Base-by-base conservation (phyloP, 1,284 basidiomycete genomes). In the Sanguinoderma infundibulare region DNA sequence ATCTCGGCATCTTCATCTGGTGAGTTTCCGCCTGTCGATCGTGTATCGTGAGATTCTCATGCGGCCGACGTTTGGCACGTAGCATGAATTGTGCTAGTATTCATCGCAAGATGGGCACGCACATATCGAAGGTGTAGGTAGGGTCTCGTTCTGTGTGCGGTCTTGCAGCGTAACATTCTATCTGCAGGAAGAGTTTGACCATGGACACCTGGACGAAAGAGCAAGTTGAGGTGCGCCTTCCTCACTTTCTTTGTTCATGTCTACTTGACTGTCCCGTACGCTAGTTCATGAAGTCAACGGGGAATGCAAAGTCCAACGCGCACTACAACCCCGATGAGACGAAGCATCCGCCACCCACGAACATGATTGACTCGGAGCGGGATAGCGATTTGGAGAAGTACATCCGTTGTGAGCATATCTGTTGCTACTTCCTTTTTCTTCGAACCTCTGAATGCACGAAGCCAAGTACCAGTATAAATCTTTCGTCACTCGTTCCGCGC, bases 101-200 rank as follows among this genome's bases (percentile, higher is more conserved):
- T 52, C 94, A 96, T 75, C 83, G 94, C 60, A 95, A 95, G 80
- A 90, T 96, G 65, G 94, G 94, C 15, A 94, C 92, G 8, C 92
- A 94, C 72, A 79, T 94, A 64, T 85, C 89, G 3, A 93, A 94
- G 85, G 89, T 94, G 91, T 93, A 78, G 69, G 85, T 81, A 59
- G 57, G 74, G 68, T 24, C 20, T 42, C 24, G 34, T 30, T 42
- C 49, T 42, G 57, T 50, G 52, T 30, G 39, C 40, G 44, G 35
- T 50, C 17, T 39, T 36, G 39, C 50, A 39, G 57, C 15, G 15
- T 60, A 22, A 40, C 32, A 55, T 49, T 53, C 44, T 32, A 4
- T 63, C 36, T 44, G 67, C 65, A 94, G 94, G 65, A 95, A 94
- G 81, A 94, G 92, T 69, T 63, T 95, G 42, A 91, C 90, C 1